phyloP scores from a whole-genome alignment of 257 asterid genomes.

The Fraxinus cuspidata region DNA sequence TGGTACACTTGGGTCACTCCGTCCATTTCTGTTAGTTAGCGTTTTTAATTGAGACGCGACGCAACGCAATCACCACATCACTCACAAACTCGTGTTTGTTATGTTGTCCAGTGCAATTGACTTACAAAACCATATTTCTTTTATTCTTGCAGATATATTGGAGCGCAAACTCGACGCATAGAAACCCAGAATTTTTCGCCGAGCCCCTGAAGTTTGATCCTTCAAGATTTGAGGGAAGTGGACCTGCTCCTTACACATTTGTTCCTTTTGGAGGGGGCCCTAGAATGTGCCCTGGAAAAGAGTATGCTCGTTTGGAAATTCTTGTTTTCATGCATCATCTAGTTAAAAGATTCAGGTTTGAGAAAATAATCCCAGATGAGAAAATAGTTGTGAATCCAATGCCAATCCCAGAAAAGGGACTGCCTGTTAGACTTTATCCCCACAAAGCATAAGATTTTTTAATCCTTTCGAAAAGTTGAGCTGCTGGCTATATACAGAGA shows the following conservation, averaged over 20 bases:
- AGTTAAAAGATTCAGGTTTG: constrained; percentile 53
- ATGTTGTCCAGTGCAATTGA: not conserved
- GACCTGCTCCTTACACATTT: constrained; percentile 62
- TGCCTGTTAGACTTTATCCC: constrained; percentile 50
- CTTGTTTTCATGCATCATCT: constrained; percentile 59
- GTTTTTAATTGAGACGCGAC: no score
- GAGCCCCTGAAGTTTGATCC: constrained; percentile 56
- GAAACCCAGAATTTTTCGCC: constrained; percentile 43
- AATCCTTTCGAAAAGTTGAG: not conserved
- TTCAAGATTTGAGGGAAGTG: constrained; percentile 52
- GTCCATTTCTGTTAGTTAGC: no score
- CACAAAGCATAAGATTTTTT: constrained; percentile 31
- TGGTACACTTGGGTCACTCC: not conserved
- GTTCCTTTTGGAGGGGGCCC: constrained; percentile 70
- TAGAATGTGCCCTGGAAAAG: constrained; percentile 64
- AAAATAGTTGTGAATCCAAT: constrained; percentile 55
- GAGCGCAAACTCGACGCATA: constrained; percentile 54
- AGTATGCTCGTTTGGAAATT: constrained; percentile 55
- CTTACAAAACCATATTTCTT: no score
- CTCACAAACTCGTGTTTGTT: no score
- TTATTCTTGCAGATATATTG: constrained; percentile 48
- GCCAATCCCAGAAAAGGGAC: constrained; percentile 56
- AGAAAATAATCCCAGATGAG: constrained; percentile 45
- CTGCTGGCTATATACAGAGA: not conserved
- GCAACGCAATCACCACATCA: no score